phyloP scores from a whole-genome alignment of 176 grass and related monocot species.

The Eragrostis curvula region DNA sequence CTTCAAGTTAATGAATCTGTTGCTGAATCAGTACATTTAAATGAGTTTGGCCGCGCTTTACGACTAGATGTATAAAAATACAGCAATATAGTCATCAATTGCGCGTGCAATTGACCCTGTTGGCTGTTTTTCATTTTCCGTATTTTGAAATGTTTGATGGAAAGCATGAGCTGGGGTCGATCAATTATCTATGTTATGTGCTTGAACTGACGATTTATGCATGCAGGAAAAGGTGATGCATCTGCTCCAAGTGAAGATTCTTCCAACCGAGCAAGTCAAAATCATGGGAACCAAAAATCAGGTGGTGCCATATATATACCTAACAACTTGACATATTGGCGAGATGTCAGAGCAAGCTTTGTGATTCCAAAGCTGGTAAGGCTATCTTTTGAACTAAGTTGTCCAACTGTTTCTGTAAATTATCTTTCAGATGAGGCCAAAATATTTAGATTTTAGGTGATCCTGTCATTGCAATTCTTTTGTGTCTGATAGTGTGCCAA shows the following conservation, averaged over 20 bases:
- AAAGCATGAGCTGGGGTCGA: not conserved
- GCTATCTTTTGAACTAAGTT: not conserved
- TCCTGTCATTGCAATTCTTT: slow-evolving; percentile 7
- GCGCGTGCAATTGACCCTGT: not conserved
- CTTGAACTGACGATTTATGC: slow-evolving; percentile 33
- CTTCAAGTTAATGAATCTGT: not conserved
- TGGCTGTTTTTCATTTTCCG: not conserved
- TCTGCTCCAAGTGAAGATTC: slow-evolving; percentile 66
- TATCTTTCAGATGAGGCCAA: not conserved
- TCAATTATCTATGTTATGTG: not conserved
- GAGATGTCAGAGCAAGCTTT: slow-evolving; percentile 93
- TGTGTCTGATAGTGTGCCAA: not conserved
- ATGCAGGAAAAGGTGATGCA: slow-evolving; percentile 73
- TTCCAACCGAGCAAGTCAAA: slow-evolving; percentile 39
- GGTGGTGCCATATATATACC: slow-evolving; percentile 47
- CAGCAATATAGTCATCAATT: not conserved
- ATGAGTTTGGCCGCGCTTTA: not conserved
- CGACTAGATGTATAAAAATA: not conserved
- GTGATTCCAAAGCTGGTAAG: slow-evolving; percentile 71
- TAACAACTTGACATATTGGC: slow-evolving; percentile 69
- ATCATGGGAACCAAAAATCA: slow-evolving; percentile 52
- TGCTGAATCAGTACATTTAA: not conserved
- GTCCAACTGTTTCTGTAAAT: not conserved
- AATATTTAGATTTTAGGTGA: not conserved
- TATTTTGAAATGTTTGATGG: not conserved